Evolutionary conservation across 352 stramenopile species (phyloP).

Genomic region (Pythium scleroteichum): DNA sequence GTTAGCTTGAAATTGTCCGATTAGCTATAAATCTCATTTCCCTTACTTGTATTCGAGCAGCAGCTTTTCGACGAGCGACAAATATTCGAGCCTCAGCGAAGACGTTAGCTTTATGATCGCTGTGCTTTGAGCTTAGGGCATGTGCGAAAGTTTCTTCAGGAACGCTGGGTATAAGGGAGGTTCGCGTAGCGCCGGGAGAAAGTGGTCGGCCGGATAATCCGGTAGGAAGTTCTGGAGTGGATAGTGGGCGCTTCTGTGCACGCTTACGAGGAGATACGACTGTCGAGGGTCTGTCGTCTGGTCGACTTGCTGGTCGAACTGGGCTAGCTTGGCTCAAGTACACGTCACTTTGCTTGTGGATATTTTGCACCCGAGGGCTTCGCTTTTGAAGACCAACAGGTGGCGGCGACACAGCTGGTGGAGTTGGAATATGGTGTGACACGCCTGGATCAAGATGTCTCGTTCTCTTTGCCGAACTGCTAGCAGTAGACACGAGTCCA

Average conservation of each 20-base stretch:
- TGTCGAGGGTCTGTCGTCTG: conserved; percentile 7
- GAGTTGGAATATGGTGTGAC: neutral
- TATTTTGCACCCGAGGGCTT: conserved; percentile 27
- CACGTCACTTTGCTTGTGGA: conserved; percentile 15
- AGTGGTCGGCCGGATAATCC: conserved; percentile 39
- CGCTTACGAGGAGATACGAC: conserved; percentile 43
- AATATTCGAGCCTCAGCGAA: conserved; percentile 47
- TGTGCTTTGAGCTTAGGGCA: conserved; percentile 49
- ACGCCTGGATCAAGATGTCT: conserved; percentile 1
- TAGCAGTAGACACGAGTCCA: neutral
- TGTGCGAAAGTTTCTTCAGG: conserved; percentile 50
- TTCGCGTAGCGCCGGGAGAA: conserved; percentile 48
- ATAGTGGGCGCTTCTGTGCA: conserved; percentile 36
- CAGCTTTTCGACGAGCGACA: conserved; percentile 45
- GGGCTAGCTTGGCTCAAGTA: conserved; percentile 6
- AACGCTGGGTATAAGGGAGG: conserved; percentile 38
- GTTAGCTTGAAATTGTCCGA: neutral
- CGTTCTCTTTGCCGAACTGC: neutral
- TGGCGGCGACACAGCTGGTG: neutral
- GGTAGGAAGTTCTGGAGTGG: conserved; percentile 37
- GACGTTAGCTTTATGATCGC: conserved; percentile 47
- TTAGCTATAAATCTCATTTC: neutral
- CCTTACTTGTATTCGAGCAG: conserved; percentile 54
- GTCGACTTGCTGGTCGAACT: conserved; percentile 25
- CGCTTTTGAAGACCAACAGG: conserved; percentile 8